Percentiles rank a stretch among this genome's conserved stretches.
phyloP scores from a whole-genome alignment of 371 early-diverging fungal species.

The Lichtheimia ornata region DNA sequence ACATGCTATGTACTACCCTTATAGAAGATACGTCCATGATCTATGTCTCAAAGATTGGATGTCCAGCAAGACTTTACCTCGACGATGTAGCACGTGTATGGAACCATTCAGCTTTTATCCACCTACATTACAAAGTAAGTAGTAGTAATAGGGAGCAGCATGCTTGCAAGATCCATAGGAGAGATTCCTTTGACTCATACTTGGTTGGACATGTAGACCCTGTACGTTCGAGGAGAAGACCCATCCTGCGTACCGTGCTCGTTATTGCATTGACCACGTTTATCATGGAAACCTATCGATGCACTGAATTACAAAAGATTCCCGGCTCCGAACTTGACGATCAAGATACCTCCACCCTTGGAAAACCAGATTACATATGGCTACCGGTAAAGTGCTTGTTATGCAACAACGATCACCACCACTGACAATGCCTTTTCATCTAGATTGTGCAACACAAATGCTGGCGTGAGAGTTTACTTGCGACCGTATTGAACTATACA shows the following conservation, averaged over 20 bases:
- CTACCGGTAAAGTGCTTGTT: neutral
- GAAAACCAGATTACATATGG: neutral
- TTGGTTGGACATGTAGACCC: neutral
- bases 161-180: neutral
- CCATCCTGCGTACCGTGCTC: neutral
- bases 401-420: neutral
- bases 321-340: neutral
- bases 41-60: neutral
- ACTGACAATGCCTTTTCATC: neutral
- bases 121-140: neutral
- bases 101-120: slow-evolving; percentile 1
- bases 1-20: neutral
- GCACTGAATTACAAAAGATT: neutral
- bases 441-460: neutral
- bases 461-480: neutral
- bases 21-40: slow-evolving; percentile 1
- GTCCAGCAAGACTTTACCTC: neutral
- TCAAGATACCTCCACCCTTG: neutral
- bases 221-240: neutral
- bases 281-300: neutral
- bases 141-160: neutral
- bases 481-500: neutral
- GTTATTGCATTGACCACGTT: neutral
- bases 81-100: neutral
- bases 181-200: neutral